Conservation (phyloP, 495 filamentous ascomycete species). For the Amorphotheca resinae region DNA sequence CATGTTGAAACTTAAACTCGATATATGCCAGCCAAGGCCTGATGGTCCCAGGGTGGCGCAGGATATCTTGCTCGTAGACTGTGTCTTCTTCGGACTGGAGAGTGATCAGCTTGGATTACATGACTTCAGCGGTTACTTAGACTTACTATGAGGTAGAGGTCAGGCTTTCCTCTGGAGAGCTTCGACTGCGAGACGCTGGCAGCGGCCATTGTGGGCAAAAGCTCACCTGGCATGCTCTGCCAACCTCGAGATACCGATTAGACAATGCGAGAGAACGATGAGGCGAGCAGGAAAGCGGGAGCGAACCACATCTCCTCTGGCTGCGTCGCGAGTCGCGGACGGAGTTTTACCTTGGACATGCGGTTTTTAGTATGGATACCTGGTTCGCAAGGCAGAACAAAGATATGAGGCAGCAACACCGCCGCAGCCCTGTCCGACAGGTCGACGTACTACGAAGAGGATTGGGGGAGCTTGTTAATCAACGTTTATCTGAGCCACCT, state of each 20-base stretch:
- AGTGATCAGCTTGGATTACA: conserved; percentile 6
- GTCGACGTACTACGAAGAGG: conserved; percentile 16
- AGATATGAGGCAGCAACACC: background rate
- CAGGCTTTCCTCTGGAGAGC: conserved; percentile 29
- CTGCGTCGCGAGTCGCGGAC: conserved; percentile 14
- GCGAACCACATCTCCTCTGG: conserved; percentile 5
- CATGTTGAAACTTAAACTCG: conserved; percentile 81
- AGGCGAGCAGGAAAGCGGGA: background rate
- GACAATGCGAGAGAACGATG: conserved; percentile 7
- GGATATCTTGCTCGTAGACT: conserved; percentile 91
- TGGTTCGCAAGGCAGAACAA: conserved; percentile 1
- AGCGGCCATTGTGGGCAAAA: conserved; percentile 22
- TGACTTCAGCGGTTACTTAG: conserved; percentile 11
- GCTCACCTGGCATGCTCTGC: conserved; percentile 22
- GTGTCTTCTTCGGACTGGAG: conserved; percentile 66
- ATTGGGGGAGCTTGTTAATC: background rate
- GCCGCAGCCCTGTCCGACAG: conserved; percentile 1
- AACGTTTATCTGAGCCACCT: background rate
- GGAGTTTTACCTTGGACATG: conserved; percentile 16
- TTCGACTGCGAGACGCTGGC: conserved; percentile 18
- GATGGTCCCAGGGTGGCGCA: conserved; percentile 71
- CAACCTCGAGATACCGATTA: conserved; percentile 12
- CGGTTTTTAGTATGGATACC: conserved; percentile 5
- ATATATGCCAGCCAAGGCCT: conserved; percentile 96
- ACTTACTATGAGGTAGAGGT: conserved; percentile 70